Conservation (phyloP, 2,329 filamentous ascomycete species). For the Curvularia verruculosa region DNA sequence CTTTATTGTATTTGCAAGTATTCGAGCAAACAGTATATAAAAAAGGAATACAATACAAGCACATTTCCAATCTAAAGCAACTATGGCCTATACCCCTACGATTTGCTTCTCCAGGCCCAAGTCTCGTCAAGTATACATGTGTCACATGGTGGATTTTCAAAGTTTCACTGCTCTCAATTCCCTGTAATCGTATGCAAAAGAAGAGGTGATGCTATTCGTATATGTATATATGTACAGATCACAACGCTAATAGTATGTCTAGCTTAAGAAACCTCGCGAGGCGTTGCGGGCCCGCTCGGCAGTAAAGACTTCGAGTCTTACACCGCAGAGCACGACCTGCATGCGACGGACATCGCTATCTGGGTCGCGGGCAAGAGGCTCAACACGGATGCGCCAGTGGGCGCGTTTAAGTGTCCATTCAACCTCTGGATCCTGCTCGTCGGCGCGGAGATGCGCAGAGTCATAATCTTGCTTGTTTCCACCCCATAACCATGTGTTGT, state of each 20-base stretch:
- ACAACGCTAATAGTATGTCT: neutral
- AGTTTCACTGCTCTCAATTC: too few species aligned
- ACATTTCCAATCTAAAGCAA: too few species aligned
- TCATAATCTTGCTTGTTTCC: neutral
- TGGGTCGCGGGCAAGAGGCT: constrained; percentile 51
- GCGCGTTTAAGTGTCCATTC: constrained; percentile 48
- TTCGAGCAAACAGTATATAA: too few species aligned
- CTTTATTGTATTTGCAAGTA: too few species aligned
- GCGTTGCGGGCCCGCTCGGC: constrained; percentile 71
- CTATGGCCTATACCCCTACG: too few species aligned
- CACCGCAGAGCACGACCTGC: constrained; percentile 75
- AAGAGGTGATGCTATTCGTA: neutral
- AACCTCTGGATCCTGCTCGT: constrained; percentile 26
- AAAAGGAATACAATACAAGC: too few species aligned
- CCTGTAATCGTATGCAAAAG: constrained; percentile 12
- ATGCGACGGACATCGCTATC: constrained; percentile 56
- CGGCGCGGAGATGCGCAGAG: constrained; percentile 10
- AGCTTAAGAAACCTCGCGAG: constrained; percentile 65
- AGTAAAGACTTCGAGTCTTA: constrained; percentile 76
- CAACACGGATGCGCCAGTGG: constrained; percentile 61
- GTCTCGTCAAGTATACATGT: too few species aligned
- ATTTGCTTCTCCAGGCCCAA: too few species aligned
- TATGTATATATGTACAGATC: neutral
- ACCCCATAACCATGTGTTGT: neutral
- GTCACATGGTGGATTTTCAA: too few species aligned